phyloP scores from a whole-genome alignment of 1,139 yeast genomes.

The Magnusiomyces tetraspermus region DNA sequence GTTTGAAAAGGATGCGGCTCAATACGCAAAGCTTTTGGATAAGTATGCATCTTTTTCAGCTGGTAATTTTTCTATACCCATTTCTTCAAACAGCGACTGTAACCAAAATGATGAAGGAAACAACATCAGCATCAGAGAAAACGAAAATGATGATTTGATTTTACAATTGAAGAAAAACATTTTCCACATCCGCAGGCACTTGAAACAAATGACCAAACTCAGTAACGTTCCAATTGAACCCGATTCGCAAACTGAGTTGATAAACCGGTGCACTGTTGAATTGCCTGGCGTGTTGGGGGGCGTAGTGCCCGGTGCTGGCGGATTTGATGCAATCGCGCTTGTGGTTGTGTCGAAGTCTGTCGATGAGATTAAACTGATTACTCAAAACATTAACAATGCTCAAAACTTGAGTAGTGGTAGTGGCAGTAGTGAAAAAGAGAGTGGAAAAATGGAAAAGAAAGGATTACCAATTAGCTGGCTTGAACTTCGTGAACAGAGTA shows the following conservation, averaged over 20 bases:
- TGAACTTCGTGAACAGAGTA: slow-evolving; percentile 2
- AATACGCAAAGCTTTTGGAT: slow-evolving; percentile 11
- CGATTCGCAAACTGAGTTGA: slow-evolving; percentile 53
- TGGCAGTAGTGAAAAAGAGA: too few species aligned
- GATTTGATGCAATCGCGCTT: slow-evolving; percentile 82
- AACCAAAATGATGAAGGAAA: too few species aligned
- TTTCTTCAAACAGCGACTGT: slow-evolving; percentile 3
- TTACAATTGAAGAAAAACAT: slow-evolving; percentile 29
- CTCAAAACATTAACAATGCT: slow-evolving; percentile 24
- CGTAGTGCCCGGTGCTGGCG: slow-evolving; percentile 98
- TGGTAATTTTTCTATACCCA: slow-evolving; percentile 20
- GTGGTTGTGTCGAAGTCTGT: slow-evolving; percentile 47
- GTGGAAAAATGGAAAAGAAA: too few species aligned
- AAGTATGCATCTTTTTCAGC: slow-evolving; percentile 5
- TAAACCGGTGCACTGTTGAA: slow-evolving; percentile 46
- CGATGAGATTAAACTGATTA: slow-evolving; percentile 30
- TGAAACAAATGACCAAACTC: slow-evolving; percentile 49
- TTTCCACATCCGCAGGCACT: slow-evolving; percentile 41
- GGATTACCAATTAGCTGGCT: slow-evolving; percentile 2
- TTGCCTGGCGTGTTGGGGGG: slow-evolving; percentile 80
- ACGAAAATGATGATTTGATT: slow-evolving; percentile 11
- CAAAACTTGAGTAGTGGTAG: too few species aligned
- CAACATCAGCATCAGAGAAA: too few species aligned
- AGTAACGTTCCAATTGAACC: slow-evolving; percentile 92
- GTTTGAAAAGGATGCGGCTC: slow-evolving; percentile 16